Evolutionary conservation across 1,139 yeast species (phyloP), one percentile per base, ranked within the genome.

Genomic region (Schwanniomyces etchellsii): DNA sequence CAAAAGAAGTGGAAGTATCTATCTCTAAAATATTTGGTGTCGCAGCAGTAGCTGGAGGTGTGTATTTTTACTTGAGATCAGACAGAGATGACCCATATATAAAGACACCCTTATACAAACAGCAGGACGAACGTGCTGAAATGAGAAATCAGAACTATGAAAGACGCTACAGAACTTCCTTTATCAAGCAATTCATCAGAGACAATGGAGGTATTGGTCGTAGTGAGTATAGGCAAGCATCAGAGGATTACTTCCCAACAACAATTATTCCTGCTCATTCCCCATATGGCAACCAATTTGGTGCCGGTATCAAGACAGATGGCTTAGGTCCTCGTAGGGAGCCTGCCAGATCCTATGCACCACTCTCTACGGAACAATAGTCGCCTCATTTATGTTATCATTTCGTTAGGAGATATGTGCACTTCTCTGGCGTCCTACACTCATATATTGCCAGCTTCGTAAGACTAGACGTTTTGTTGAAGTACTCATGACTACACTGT

Each of bases 121-220:
- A 56, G 33, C 55, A 50, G 29, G 70, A 64, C 26, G 61, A 58
- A 20, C 61, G 70, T 38, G 50, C 43, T 15, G 51, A 51, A 35
- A 49, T 55, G 43, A 60, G 73, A 55, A 58, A 53, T 38, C 67
- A 60, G 37, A 57, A 52, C 39, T 61, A 55, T 47, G 50, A 53
- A 32, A 58, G 56, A 38, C 56, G 64, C 44, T 64, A 64, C 51
- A 62, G 65, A 44, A 47, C 59, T 11, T 64, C 70, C 12, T 64
- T 65, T 46, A 52, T 65, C 39, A 64, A 63, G 47, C 55, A 55
- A n/a, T 60, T 55, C 38, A 64, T 63, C 31, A 62, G 60, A 48
- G 74, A 68, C 44, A 66, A 64, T 47, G 73, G 73, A 29, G 72
- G 73, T 29, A 52, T 64, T 45, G 72, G 71, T 33, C 69, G 60